These are phyloP conservation scores for Durio zibethinus DNA, from an alignment of 345 rosid genomes.

Conservation along the genomic window DNA sequence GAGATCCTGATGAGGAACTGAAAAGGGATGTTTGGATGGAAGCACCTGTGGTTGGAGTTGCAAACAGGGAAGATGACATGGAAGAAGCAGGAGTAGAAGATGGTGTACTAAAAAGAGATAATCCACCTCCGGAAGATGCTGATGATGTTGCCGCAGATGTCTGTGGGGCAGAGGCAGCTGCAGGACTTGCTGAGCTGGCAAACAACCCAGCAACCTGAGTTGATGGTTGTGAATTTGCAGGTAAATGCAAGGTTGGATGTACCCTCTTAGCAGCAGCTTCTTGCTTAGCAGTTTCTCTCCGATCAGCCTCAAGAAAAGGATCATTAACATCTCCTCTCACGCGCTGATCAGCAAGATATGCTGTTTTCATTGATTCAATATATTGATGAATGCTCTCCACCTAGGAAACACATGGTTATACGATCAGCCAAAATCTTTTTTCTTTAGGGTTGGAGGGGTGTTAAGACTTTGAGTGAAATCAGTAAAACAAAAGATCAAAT, in stretches of 20 bases:
- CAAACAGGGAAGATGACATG: constrained; percentile 55
- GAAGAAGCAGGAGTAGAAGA: constrained; percentile 49
- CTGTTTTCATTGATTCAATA: constrained; percentile 82
- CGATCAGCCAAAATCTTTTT: not conserved
- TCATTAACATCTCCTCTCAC: constrained; percentile 71
- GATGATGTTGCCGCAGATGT: constrained; percentile 43
- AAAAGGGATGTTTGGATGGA: constrained; percentile 28
- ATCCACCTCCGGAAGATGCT: constrained; percentile 63
- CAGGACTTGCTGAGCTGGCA: constrained; percentile 49
- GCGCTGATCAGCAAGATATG: constrained; percentile 88
- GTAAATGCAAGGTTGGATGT: constrained; percentile 93
- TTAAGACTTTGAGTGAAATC: not conserved
- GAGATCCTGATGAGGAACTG: constrained; percentile 25
- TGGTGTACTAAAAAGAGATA: constrained; percentile 67
- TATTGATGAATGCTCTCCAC: constrained; percentile 89
- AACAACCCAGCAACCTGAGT: constrained; percentile 65
- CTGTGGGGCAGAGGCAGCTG: constrained; percentile 42
- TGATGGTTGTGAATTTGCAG: constrained; percentile 65
- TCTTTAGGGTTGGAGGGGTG: not conserved
- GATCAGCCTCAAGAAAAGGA: constrained; percentile 96
- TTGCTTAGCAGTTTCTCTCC: constrained; percentile 91
- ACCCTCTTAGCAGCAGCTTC: constrained; percentile 97
- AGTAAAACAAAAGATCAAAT: constrained; percentile 1
- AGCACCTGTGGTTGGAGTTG: constrained; percentile 66
- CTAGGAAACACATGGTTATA: constrained; percentile 31